Evolutionary conservation across 2,329 filamentous ascomycete species (phyloP), one percentile per base, ranked within the genome.

Genomic region (Zymoseptoria tritici): DNA sequence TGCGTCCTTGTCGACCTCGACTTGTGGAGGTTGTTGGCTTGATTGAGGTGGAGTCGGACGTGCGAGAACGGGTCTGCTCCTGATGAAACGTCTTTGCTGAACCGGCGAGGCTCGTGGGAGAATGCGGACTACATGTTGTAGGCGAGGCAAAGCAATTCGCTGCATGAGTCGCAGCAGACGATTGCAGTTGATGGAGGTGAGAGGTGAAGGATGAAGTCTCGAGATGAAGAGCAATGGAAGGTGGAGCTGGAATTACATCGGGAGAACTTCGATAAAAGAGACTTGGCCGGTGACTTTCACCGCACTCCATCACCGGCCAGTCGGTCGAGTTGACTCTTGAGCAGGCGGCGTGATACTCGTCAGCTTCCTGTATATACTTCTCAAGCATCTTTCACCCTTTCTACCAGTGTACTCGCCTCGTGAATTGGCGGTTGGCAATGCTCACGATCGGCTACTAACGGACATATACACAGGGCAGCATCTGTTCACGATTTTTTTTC

Each of bases 41-140:
- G 36, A 46, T 2, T 13, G 36, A 16, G 36, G 36, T 16, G 36
- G 36, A 46, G 16, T 46, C n/a, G 36, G 36, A 13, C 36, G 36
- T 46, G 36, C 36, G 36, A 46, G 36, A 4, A 46, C 36, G 36
- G 36, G 11, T 46, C 36, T 46, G 36, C 36, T 46, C 16, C 36
- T n/a, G 16, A 46, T 2, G 36, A 5, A 16, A n/a, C 36, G 36
- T 46, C 2, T 6, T 46, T 46, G 36, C 36, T 46, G 36, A n/a
- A 16, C 36, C 36, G 36, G 36, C 11, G 36, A 46, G 13, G 52
- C 58, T 55, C 31, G 56, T 19, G 29, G 21, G 13, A 56, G 46
- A 4, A 49, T 55, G 60, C 62, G 57, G 62, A 60, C 62, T 64
- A 66, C 64, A 66, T 66, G 58, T 57, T 62, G 64, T 58, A 61